Evolutionary conservation across 768 basidiomycete genomes (phyloP), one percentile per base, ranked within the genome.

Genomic region (Rhizopogon sp.): DNA sequence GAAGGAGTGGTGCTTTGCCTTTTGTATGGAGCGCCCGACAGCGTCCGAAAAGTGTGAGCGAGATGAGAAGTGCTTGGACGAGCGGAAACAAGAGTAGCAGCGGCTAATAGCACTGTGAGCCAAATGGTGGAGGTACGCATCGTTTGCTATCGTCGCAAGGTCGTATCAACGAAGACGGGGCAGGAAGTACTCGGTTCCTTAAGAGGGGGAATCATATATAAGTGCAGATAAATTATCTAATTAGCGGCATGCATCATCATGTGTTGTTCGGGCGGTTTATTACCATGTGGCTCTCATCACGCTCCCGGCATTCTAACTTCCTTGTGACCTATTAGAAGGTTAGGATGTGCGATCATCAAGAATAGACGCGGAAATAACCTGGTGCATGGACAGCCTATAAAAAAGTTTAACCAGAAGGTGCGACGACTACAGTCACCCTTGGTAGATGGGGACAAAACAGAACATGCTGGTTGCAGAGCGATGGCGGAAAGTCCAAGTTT

Each of bases 1-100:
- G 67, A 43, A n/a, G 69, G 69, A 0, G 62, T 43, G 45, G 60
- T 52, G 33, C 3, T 9, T 39, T 69, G 69, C 1, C 69, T 60
- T 40, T 43, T 56, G 33, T 56, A 6, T 11, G 57, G 45, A 14
- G 28, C 43, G 22, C 35, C 39, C 7, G 56, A 55, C 44, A 59
- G 5, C 22, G 40, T 16, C 8, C 31, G 44, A 5, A 55, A 17
- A 25, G 47, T 49, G 43, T 43, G 29, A 3, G 17, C 43, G 39
- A 58, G 54, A 29, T 54, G 39, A 28, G 45, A 58, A 29, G 17
- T 40, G 52, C 25, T 51, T 46, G 39, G 22, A 4, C 45, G 51
- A 10, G 58, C 57, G 6, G 55, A 59, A 6, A 20, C 11, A 43
- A 50, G 16, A 35, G 11, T 46, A 16, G 45, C 47, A 35, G 35